Evolutionary conservation across 2,329 filamentous ascomycete species (phyloP), one percentile per base, ranked within the genome.

Genomic region (Pseudopithomyces chartarum): DNA sequence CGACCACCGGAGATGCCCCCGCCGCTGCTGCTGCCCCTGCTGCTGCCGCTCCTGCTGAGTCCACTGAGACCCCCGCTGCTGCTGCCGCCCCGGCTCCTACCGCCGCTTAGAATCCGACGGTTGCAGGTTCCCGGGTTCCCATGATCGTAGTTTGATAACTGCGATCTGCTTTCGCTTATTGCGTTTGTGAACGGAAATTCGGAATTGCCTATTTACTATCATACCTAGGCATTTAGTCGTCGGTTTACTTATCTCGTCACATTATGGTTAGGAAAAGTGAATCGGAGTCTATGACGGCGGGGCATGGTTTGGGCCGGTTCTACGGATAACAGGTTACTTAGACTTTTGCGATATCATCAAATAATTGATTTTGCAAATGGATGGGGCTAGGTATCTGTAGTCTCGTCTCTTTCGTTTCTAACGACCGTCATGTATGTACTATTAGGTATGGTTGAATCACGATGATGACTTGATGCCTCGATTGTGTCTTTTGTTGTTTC

Each of bases 51-150:
- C 34, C 33, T 23, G 32, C 42, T 32, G 58, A 64, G 48, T 62
- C 70, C 43, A 62, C 70, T 52, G 68, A 29, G 26, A 29, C 55
- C 47, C 55, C 61, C 10, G 58, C 60, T 45, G 74, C 34, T 73
- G 68, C 65, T 67, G 34, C 52, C 43, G 42, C 33, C 15, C 45
- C 42, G 32, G 58, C 65, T 50, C 62, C 70, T 42, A 62, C 70
- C 53, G 68, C 68, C 43, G 67, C 69, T 36, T 75, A 76, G 69
- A 66, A 67, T 26, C 53, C 45, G 39, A 50, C 42, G 39, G 26
- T 51, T 50, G 45, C 13, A 43, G 53, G 53, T 44, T 33, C 52
- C 32, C 57, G 36, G 53, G 56, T 44, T 42, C 20, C 43, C 52
- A 49, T 52, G 43, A 52, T 40, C 44, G 20, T 32, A 17, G 52